A percentile compares a stretch with the other conserved stretches of the same genome.
Conservation (phyloP, 2,329 filamentous ascomycete genomes). For the Coleophoma crateriformis region DNA sequence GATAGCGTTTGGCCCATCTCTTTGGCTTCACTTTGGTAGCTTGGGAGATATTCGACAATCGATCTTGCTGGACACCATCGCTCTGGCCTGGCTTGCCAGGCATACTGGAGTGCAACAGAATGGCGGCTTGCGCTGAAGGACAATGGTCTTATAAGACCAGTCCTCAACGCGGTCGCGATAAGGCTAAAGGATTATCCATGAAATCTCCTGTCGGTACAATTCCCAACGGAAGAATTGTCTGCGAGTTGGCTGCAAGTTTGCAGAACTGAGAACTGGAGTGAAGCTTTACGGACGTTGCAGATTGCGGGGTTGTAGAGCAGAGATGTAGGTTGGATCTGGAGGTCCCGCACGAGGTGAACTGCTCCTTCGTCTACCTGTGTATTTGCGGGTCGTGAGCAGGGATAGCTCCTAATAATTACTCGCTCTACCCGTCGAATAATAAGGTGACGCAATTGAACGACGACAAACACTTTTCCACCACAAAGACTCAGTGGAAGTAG, state of each 20-base stretch:
- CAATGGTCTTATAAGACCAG: constrained; percentile 46
- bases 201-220: constrained; percentile 29
- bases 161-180: constrained; percentile 58
- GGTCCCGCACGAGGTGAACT: background rate
- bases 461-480: no score
- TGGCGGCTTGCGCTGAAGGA: constrained; percentile 30
- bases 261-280: constrained; percentile 17
- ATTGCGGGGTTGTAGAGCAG: constrained; percentile 12
- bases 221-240: constrained; percentile 15
- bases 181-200: constrained; percentile 48
- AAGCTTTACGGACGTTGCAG: constrained; percentile 1
- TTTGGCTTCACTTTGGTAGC: constrained; percentile 29
- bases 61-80: constrained; percentile 15
- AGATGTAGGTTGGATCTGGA: constrained; percentile 3
- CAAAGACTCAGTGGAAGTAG: no score
- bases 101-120: constrained; percentile 36
- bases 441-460: no score
- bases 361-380: no score
- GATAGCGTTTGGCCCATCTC: constrained; percentile 67
- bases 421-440: no score
- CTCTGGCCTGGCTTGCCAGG: constrained; percentile 23
- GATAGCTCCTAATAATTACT: background rate
- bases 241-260: constrained; percentile 17
- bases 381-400: no score
- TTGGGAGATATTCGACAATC: constrained; percentile 4